phyloP scores from a whole-genome alignment of 2,329 filamentous ascomycete species.

The Fusarium denticulatum region DNA sequence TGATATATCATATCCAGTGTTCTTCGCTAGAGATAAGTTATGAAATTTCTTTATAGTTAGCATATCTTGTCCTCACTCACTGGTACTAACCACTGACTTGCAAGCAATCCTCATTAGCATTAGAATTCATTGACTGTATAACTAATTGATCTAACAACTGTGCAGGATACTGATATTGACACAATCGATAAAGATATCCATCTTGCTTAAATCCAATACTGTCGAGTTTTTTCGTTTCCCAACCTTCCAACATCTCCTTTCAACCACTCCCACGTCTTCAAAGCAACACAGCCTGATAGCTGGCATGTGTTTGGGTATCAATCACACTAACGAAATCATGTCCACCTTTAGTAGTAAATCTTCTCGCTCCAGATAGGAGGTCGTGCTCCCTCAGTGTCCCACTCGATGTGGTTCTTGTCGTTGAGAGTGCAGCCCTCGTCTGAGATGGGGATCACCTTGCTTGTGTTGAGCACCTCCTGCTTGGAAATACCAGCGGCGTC shows the following conservation, averaged over 20 bases:
- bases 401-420: constrained; percentile 65
- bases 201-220: neutral
- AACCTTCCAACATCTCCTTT: neutral
- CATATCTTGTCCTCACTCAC: neutral
- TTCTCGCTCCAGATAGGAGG: constrained; percentile 58
- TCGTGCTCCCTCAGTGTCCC: constrained; percentile 54
- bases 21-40: too few relatives aligned
- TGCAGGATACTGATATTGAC: neutral
- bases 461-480: constrained; percentile 76
- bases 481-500: constrained; percentile 74
- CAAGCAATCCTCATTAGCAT: constrained; percentile 23
- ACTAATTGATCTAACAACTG: constrained; percentile 9
- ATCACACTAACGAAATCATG: constrained; percentile 34
- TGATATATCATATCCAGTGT: too few relatives aligned
- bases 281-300: constrained; percentile 38
- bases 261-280: neutral
- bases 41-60: too few relatives aligned
- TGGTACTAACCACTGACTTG: neutral
- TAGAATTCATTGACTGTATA: constrained; percentile 24
- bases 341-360: constrained; percentile 52
- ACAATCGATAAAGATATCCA: neutral
- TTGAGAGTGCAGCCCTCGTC: constrained; percentile 77
- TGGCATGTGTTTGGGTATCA: constrained; percentile 42
- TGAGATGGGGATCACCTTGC: constrained; percentile 73
- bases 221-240: neutral